Conservation (phyloP, 1,139 yeast species). For the Candida smagusa region DNA sequence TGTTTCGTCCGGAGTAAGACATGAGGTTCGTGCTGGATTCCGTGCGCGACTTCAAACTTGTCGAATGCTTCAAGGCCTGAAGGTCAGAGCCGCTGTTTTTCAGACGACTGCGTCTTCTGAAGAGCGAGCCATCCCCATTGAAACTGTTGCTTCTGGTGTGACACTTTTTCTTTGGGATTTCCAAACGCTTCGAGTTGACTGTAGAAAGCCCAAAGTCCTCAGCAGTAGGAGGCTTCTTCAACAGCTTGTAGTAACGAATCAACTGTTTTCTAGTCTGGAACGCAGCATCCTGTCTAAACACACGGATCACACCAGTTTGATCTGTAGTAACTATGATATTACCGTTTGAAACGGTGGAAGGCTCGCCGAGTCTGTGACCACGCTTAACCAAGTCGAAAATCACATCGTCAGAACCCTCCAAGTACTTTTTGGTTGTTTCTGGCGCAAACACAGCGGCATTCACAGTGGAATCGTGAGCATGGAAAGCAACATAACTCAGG, state of each 20-base stretch:
- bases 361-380: slow-evolving; percentile 13
- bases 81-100: neutral
- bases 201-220: slow-evolving; percentile 1
- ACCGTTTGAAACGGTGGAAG: slow-evolving; percentile 20
- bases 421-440: slow-evolving; percentile 55
- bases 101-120: neutral
- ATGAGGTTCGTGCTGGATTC: neutral
- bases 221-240: neutral
- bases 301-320: slow-evolving; percentile 66
- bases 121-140: neutral
- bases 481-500: slow-evolving; percentile 62
- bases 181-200: neutral
- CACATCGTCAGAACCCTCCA: slow-evolving; percentile 74
- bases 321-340: slow-evolving; percentile 75
- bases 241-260: slow-evolving; percentile 5
- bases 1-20: neutral
- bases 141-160: neutral
- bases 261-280: slow-evolving; percentile 29
- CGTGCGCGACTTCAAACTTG: neutral
- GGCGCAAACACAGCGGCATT: slow-evolving; percentile 85
- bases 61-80: neutral
- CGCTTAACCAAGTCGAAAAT: slow-evolving; percentile 58
- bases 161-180: neutral
- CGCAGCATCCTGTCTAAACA: slow-evolving; percentile 78
- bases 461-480: slow-evolving; percentile 71